Percentiles rank a stretch among this genome's conserved stretches.
Evolutionary conservation across 2,329 filamentous ascomycete genomes (phyloP).

Genomic region (Setomelanomma holmii): DNA sequence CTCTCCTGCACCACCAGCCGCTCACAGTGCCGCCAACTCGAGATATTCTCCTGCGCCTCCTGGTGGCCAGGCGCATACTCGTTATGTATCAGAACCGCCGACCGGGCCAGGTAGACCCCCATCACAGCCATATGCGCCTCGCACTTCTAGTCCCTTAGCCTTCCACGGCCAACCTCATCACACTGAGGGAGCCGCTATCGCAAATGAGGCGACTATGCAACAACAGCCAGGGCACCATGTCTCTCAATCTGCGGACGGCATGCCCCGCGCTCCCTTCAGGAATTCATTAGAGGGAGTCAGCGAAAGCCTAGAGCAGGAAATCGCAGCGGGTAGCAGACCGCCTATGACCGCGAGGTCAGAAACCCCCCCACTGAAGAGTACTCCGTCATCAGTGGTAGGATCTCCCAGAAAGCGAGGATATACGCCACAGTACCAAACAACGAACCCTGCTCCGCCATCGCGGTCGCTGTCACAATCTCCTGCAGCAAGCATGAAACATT

Average conservation of each 20-base stretch:
- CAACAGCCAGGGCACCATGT: slow-evolving; percentile 28
- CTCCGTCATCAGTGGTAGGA: slow-evolving; percentile 41
- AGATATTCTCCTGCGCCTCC: slow-evolving; percentile 54
- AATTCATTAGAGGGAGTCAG: slow-evolving; percentile 43
- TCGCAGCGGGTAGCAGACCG: slow-evolving; percentile 20
- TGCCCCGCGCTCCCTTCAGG: slow-evolving; percentile 33
- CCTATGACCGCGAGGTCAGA: slow-evolving; percentile 34
- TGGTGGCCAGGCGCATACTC: slow-evolving; percentile 42
- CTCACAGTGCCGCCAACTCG: slow-evolving; percentile 38
- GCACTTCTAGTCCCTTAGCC: slow-evolving; percentile 70
- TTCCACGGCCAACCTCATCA: slow-evolving; percentile 53
- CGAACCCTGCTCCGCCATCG: slow-evolving; percentile 23
- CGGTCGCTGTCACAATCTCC: slow-evolving; percentile 67
- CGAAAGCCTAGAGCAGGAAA: slow-evolving; percentile 40
- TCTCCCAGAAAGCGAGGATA: slow-evolving; percentile 50
- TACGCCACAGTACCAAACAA: slow-evolving; percentile 58
- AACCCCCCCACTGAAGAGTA: slow-evolving; percentile 43
- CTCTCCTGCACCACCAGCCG: slow-evolving; percentile 47
- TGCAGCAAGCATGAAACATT: slow-evolving; percentile 59
- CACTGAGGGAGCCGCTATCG: slow-evolving; percentile 17
- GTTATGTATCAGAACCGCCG: slow-evolving; percentile 48
- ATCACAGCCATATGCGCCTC: slow-evolving; percentile 64
- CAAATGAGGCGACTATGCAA: background rate
- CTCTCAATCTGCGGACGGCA: slow-evolving; percentile 36
- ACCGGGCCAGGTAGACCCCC: slow-evolving; percentile 43